Base-by-base conservation (phyloP, 805 yeast genomes). In the Kurtzmaniella cleridarum region DNA sequence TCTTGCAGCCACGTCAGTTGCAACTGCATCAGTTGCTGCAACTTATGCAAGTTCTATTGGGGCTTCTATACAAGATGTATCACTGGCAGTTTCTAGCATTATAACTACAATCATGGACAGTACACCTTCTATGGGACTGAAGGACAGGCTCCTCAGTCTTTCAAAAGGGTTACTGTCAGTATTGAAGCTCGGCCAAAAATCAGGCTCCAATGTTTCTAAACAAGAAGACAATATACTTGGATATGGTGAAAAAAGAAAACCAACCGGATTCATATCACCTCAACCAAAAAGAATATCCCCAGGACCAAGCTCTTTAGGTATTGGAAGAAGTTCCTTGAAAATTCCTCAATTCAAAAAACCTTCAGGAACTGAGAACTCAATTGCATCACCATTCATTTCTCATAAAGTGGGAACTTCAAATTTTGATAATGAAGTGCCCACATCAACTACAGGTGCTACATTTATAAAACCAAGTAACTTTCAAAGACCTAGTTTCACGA, bases 1-100 rank as follows among this genome's bases (percentile, higher is more conserved):
- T 17, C 47, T 64, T 20, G 43, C 57, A 9, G 64, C 71, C 1
- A 62, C 70, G 1, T 59, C 70, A 6, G 62, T 66, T 1, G 55
- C 63, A 2, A 55, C 64, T 3, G 59, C 67, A 1, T 54, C 73
- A 3, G 57, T 60, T n/a, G 68, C 69, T 2, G 61, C 69, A 6
- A 48, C 64, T 2, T 65, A 60, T 39, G 58, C 65, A 9, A 55
- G 55, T 7, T 37, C 57, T 42, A 40, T 51, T 36, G 45, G 45
- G 13, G 23, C 38, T 11, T 59, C 56, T 11, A 41, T 48, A 17
- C 54, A 53, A 24, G 42, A 43, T 32, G 44, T 60, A 12, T 58
- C 57, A 16, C 39, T 50, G 4, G 59, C 60, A 2, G 52, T 56
- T 7, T 50, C 55, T 13, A 30, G 54, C 10, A 43, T 54, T 3